phyloP scores from a whole-genome alignment of 495 filamentous ascomycete genomes.

The Hypoxylon fragiforme region DNA sequence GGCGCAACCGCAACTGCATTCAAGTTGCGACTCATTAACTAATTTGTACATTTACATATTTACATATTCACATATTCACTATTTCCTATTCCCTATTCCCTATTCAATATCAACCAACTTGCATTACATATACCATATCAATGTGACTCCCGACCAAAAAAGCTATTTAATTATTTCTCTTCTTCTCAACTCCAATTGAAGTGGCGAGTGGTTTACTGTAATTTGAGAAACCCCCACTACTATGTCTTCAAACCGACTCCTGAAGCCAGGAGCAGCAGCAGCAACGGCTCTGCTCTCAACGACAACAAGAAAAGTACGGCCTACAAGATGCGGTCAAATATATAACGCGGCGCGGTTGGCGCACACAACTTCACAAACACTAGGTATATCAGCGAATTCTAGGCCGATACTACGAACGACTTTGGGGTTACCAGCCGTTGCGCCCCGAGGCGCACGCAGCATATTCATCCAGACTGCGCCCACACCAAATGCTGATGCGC shows the following conservation, averaged over 20 bases:
- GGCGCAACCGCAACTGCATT: no score
- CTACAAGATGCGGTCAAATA: slow-evolving; percentile 22
- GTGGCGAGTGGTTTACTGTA: no score
- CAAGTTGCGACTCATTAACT: no score
- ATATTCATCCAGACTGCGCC: slow-evolving; percentile 97
- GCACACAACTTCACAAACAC: slow-evolving; percentile 31
- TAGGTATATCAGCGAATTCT: slow-evolving; percentile 33
- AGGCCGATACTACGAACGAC: slow-evolving; percentile 14
- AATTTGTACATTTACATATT: no score
- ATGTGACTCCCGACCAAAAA: background rate
- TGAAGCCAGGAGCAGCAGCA: slow-evolving; percentile 31
- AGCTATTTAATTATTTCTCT: no score
- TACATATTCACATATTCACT: no score
- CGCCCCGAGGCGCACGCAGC: slow-evolving; percentile 60
- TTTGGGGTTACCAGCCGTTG: slow-evolving; percentile 16
- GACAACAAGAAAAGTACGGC: slow-evolving; percentile 20
- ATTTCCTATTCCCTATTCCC: no score
- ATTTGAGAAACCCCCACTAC: background rate
- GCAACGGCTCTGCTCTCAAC: slow-evolving; percentile 31
- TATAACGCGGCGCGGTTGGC: slow-evolving; percentile 28
- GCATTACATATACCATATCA: background rate
- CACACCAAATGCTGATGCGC: slow-evolving; percentile 87
- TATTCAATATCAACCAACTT: no score
- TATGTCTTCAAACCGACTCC: slow-evolving; percentile 34
- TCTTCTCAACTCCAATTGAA: no score